Conservation (phyloP, 1,284 basidiomycete genomes). For the Gymnopus androsaceus region DNA sequence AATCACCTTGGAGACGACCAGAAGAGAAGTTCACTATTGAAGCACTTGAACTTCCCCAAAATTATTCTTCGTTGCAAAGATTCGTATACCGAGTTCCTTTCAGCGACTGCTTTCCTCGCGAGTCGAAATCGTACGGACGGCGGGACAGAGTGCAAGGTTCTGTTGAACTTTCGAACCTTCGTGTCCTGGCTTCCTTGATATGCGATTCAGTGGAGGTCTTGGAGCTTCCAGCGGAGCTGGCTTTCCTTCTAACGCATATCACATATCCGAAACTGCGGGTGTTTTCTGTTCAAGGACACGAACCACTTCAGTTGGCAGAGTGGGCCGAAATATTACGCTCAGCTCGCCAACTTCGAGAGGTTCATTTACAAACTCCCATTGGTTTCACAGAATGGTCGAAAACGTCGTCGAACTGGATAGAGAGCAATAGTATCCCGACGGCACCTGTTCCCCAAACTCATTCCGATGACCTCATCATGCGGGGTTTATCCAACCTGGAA, state of each 20-base stretch:
- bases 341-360: conserved; percentile 6
- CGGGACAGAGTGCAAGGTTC: conserved; percentile 14
- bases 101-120: conserved; percentile 16
- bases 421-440: background rate
- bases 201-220: conserved; percentile 7
- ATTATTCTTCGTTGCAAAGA: background rate
- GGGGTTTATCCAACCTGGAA: conserved; percentile 9
- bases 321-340: conserved; percentile 9
- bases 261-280: conserved; percentile 14
- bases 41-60: background rate
- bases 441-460: background rate
- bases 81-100: conserved; percentile 18
- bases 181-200: conserved; percentile 4
- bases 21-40: conserved; percentile 7
- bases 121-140: conserved; percentile 15
- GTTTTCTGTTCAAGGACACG: conserved; percentile 12
- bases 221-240: conserved; percentile 17
- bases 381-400: background rate
- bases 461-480: background rate
- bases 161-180: conserved; percentile 14
- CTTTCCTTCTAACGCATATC: background rate
- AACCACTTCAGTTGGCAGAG: conserved; percentile 1
- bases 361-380: background rate
- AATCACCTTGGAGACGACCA: conserved; percentile 15
- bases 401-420: background rate